Evolutionary conservation across 2,329 filamentous ascomycete genomes (phyloP), one percentile per base, ranked within the genome.

Genomic region (Colletotrichum chlorophyti): DNA sequence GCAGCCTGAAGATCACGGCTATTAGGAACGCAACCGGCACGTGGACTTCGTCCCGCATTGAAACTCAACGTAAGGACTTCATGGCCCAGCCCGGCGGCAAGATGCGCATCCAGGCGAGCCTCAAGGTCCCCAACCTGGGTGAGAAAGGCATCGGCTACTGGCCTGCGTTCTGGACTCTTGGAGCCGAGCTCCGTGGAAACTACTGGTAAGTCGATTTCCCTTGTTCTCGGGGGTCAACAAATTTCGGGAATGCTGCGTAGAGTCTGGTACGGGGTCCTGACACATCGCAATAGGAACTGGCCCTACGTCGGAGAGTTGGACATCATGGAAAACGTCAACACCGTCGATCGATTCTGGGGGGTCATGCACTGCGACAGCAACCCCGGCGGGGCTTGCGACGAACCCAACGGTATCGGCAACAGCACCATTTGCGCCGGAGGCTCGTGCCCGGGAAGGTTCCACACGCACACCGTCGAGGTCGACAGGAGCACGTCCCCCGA

Each of bases 311-410:
- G 82, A 11, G 84, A 81, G 59, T 79, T 91, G 0, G 79, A 89
- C 37, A 80, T 90, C 4, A 76, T 74, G n/a, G 79, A 87, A 59
- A 84, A 91, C 55, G 79, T 91, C 40, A 84, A 86, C 58, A 91
- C 83, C 79, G 0, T 84, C 82, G 2, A 75, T 70, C 4, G 81
- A 69, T 66, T 70, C 5, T 76, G 79, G 51, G 82, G 78, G 26
- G 82, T 80, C 4, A 69, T 79, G 3, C 83, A 86, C 72, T 86
- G 83, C 70, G 79, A 79, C 21, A 61, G 60, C 17, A 59, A 66
- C 5, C 68, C 69, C 5, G 80, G 79, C 10, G 80, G 80, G 2
- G 70, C 76, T 29, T 85, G 83, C 74, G 76, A 79, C 31, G 82
- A 84, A 70, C 79, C 80, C 1, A 67, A 52, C 17, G 83, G 82